These are phyloP conservation scores for Suillus placidus DNA, from an alignment of 768 basidiomycete genomes.

Conservation along the genomic window DNA sequence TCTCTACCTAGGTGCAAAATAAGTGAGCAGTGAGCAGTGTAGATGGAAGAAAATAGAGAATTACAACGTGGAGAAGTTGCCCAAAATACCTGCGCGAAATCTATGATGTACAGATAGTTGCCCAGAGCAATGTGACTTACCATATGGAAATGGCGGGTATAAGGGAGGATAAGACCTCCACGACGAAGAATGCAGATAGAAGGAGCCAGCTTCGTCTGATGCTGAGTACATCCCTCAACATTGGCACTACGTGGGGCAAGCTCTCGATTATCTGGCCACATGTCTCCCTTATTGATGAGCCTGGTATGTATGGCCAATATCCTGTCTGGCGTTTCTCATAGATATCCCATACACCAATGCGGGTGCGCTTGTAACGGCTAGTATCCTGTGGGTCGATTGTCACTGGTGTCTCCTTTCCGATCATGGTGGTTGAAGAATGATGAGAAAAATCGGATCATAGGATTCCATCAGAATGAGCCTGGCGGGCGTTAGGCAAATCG, in stretches of 20 bases:
- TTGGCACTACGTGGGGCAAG: constrained; percentile 63
- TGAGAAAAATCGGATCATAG: no score
- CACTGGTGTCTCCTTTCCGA: no score
- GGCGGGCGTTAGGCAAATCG: no score
- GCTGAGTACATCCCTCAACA: constrained; percentile 61
- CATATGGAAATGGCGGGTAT: constrained; percentile 67
- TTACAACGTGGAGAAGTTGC: no score
- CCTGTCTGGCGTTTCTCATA: constrained; percentile 59
- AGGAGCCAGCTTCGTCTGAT: constrained; percentile 55
- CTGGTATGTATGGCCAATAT: constrained; percentile 40
- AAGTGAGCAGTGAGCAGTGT: no score
- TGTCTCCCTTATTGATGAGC: constrained; percentile 47
- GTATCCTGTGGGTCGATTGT: not conserved
- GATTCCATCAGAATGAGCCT: no score
- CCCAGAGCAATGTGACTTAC: constrained; percentile 34
- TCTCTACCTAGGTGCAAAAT: no score
- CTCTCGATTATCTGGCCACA: constrained; percentile 48
- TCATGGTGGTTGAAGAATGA: no score
- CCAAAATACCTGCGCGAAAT: no score
- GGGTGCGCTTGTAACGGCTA: constrained; percentile 11
- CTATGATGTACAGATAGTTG: not conserved
- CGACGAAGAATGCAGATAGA: constrained; percentile 47
- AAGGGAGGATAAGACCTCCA: constrained; percentile 49
- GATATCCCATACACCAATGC: constrained; percentile 73
- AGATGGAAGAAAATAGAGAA: no score